Evolutionary conservation across 2,329 filamentous ascomycete genomes (phyloP), one percentile per base, ranked within the genome.

Genomic region (Fusarium sp.): DNA sequence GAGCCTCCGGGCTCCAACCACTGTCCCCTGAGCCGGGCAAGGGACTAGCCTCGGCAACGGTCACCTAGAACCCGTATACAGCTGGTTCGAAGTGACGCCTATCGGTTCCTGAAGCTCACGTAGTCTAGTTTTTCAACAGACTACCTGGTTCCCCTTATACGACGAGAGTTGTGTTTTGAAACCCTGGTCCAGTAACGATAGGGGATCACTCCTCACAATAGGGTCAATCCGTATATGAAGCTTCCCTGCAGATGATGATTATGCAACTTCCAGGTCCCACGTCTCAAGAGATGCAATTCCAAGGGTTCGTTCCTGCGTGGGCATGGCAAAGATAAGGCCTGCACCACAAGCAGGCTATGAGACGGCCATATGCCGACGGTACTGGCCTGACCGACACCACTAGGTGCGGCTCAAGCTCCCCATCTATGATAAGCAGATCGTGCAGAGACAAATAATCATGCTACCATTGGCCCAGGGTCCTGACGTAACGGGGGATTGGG

Each of bases 311-410:
- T 56, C 66, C 67, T 16, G 57, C 37, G 54, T 56, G 58, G 61
- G 57, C 66, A 72, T 71, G 72, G 52, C 57, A 65, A 64, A 78
- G 76, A 78, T 78, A 78, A 78, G 76, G 52, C 58, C 58, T 68
- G 42, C 66, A 65, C 54, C 56, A 64, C 66, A 62, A 62, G 38
- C 67, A 52, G 54, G 64, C 56, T 40, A 69, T 60, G 56, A 68
- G 58, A 42, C 35, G 62, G 62, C 60, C 71, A 76, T 74, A 62
- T 70, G 62, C 71, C 71, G 67, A 67, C 64, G 47, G 64, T 57
- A 59, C 56, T 71, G 62, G 63, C 67, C 56, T 71, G 61, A 54
- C 50, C 67, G 66, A 67, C 73, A 71, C 71, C 71, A 73, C 61
- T 70, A 63, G 62, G 62, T 75, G 75, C 64, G 76, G 75, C 76